Evolutionary conservation across 1,284 basidiomycete genomes (phyloP), one percentile per base, ranked within the genome.

Genomic region (Rhodotorula sp.): DNA sequence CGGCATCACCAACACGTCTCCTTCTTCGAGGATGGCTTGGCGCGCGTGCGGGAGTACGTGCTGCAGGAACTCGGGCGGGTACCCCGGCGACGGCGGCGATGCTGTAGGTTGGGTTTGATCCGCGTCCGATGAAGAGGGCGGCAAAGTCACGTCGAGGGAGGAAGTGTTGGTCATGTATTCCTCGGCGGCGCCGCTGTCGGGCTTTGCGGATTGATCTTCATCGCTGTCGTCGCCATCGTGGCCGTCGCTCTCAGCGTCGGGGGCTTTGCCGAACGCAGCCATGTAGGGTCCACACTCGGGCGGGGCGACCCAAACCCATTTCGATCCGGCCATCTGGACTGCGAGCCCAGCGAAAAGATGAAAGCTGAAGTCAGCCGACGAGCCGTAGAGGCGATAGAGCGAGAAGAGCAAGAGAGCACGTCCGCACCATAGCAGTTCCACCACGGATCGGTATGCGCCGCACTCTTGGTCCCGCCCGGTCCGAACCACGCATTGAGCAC

Each of bases 391-490:
- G 62, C 47, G 62, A 39, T 39, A 10, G 34, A 39, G 34, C 10
- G 34, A 39, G 34, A 5, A 39, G 34, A 39, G 34, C 5, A 39
- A 39, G 34, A 29, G 29, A 29, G 29, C 29, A 29, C 29, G 29
- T 29, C 29, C 29, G 29, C 29, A 29, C 29, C 29, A 29, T 92
- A 98, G 75, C 90, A 87, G 80, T 99, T 99, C 83, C 87, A 93
- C 82, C 89, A 97, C 0, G 94, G 94, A 80, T 99, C 96, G n/a
- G 89, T 92, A 82, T 99, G 96, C 3, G 96, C 92, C 5, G 95
- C 95, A 15, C 91, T 92, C 61, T 90, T 80, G 0, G 91, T 89
- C 23, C 87, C 87, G 68, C 82, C 84, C 0, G 91, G 91, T 0
- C 96, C 96, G 1, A 98, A 80, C 96, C 96, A 99, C 4, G 87